These are phyloP conservation scores for Stephania yunnanensis DNA, from an alignment of 164 flowering plant species.

Conservation along the genomic window DNA sequence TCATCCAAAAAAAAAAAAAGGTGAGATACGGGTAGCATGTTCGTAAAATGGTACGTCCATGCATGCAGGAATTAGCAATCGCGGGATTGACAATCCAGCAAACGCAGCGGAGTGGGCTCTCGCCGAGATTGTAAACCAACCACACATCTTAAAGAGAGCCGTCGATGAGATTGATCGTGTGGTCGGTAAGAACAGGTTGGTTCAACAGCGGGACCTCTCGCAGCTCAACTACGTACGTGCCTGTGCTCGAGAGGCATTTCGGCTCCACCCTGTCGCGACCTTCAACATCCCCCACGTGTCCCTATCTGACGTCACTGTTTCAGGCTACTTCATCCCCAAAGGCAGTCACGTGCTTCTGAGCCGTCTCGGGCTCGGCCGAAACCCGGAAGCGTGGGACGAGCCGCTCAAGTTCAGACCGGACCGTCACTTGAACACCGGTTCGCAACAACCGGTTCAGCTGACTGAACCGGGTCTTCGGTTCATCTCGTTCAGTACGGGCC, in stretches of 20 bases:
- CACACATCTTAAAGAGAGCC: slow-evolving; percentile 22
- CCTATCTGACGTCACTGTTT: slow-evolving; percentile 16
- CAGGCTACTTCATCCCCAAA: slow-evolving; percentile 32
- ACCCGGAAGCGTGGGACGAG: slow-evolving; percentile 29
- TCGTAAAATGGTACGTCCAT: neutral
- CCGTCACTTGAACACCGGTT: slow-evolving; percentile 25
- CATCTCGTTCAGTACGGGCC: slow-evolving; percentile 36
- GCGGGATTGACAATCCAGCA: slow-evolving; percentile 33
- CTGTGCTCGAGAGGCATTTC: neutral
- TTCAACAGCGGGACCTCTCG: neutral
- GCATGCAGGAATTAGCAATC: slow-evolving; percentile 24
- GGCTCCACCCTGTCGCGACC: neutral
- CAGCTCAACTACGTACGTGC: slow-evolving; percentile 1
- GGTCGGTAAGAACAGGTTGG: neutral
- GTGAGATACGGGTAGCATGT: neutral
- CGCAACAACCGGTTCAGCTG: slow-evolving; percentile 11
- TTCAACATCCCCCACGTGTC: slow-evolving; percentile 22
- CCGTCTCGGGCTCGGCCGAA: slow-evolving; percentile 20
- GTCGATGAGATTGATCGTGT: slow-evolving; percentile 17
- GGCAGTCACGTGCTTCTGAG: slow-evolving; percentile 25
- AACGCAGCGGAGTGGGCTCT: slow-evolving; percentile 29
- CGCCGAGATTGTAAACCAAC: slow-evolving; percentile 32
- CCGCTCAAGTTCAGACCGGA: slow-evolving; percentile 40
- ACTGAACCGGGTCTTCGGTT: slow-evolving; percentile 27
- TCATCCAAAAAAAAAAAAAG: too few relatives aligned